Base-by-base conservation (phyloP, 257 asterid species). In the Buddleja alternifolia region DNA sequence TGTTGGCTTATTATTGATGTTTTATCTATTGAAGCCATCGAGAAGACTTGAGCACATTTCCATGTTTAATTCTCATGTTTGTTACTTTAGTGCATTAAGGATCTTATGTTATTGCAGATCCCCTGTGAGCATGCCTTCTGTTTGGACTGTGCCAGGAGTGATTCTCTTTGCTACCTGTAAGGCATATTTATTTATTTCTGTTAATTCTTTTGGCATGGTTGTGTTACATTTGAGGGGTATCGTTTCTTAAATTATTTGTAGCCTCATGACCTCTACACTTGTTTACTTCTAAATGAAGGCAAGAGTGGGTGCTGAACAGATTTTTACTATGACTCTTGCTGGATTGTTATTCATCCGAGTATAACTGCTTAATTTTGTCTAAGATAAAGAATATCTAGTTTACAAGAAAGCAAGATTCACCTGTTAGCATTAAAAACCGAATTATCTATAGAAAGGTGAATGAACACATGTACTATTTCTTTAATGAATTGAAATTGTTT, bases 91-190 rank as follows among this genome's bases (percentile, higher is more conserved):
- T 56, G 59, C 65, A 14, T 71, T 48, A 29, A 61, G 39, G 12
- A 41, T 23, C 70, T 67, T 65, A 50, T 73, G 53, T 70, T 60
- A 56, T 77, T 85, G 89, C 97, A 94, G 99, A 94, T 80, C 83
- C 99, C 99, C 54, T 94, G 99, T 59, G 97, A 89, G 55, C 99
- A 94, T 78, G 89, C 84, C 44, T 91, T 91, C 84, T 94, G 98
- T 81, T 78, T 94, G 92, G 99, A 91, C 77, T 94, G 98, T 76
- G 88, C 97, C 19, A 81, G 98, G 81, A 91, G 86, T 61, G 97
- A 94, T 70, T 89, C 98, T 59, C 86, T 91, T 55, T 94, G 99
- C 80, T 83, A 86, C 80, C 91, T 94, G 99, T 94, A 94, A 84
- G 99, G 7, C 76, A 59, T 51, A 56, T 66, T 53, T 37, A 46